Evolutionary conservation across 139 green algal genomes (phyloP), one percentile per base, ranked within the genome.

Genomic region (Ostreobium quekettii): DNA sequence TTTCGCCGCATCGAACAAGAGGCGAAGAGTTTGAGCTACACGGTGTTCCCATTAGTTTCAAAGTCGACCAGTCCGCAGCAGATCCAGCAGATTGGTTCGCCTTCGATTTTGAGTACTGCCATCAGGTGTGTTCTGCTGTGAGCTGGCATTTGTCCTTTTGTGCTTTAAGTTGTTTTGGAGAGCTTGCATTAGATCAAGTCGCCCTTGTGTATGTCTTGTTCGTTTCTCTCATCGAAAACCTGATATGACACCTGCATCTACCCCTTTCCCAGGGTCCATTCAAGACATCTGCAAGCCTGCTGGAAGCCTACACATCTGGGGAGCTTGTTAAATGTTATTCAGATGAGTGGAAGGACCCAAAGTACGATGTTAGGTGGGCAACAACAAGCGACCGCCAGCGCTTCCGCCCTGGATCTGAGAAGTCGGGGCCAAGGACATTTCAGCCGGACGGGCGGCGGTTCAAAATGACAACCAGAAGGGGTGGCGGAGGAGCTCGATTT

Each of bases 221-320:
- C n/a, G n/a, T n/a, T n/a, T n/a, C n/a, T n/a, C n/a, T n/a, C n/a
- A n/a, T n/a, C n/a, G n/a, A n/a, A n/a, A n/a, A n/a, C n/a, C n/a
- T n/a, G n/a, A n/a, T n/a, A n/a, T n/a, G n/a, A n/a, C n/a, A n/a
- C n/a, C n/a, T n/a, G n/a, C n/a, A n/a, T n/a, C n/a, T n/a, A n/a
- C n/a, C n/a, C n/a, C n/a, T n/a, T n/a, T n/a, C n/a, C n/a, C n/a
- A 68, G 61, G 71, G 71, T 2, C 71, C 71, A 39, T 76, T 71
- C 30, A 4, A 28, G n/a, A 47, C 62, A 35, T 32, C 42, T 32
- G n/a, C 64, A 36, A 19, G 22, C 3, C 36, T 71, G 5, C 24
- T 66, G 29, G 19, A 57, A 42, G 60, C 66, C 0, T 74, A 71
- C 30, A 2, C 4, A 30, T 36, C 1, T 26, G 71, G 47, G 26